Evolutionary conservation across 148 eudicot genomes (phyloP).

Genomic region (Silene uniflora): DNA sequence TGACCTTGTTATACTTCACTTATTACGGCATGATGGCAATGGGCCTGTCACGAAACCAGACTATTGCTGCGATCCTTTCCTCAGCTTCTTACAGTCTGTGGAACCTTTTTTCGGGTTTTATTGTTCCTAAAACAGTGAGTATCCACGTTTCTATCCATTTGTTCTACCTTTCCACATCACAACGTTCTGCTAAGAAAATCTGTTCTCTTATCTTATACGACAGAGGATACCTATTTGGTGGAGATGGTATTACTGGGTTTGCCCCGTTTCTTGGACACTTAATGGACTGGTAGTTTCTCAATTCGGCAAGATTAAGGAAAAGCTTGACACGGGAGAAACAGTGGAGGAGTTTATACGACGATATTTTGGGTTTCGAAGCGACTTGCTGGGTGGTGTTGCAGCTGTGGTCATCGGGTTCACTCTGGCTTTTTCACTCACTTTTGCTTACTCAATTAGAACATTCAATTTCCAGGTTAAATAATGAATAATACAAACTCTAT

Average conservation of each 20-base stretch:
- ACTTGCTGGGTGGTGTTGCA: constrained; percentile 29
- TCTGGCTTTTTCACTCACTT: constrained; percentile 23
- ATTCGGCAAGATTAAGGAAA: constrained; percentile 23
- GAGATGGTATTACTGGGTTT: constrained; percentile 36
- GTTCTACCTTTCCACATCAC: no score
- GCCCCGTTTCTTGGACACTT: constrained; percentile 35
- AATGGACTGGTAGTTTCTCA: constrained; percentile 32
- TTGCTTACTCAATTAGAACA: constrained; percentile 13
- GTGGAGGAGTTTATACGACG: constrained; percentile 22
- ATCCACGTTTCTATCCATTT: neutral
- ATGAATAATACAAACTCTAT: neutral
- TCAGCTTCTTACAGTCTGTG: constrained; percentile 22
- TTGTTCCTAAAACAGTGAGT: constrained; percentile 34
- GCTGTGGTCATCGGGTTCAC: constrained; percentile 21
- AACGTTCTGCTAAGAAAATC: no score
- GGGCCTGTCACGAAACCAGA: constrained; percentile 29
- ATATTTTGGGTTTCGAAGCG: constrained; percentile 31
- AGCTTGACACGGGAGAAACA: constrained; percentile 21
- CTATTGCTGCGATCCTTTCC: constrained; percentile 21
- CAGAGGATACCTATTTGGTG: constrained; percentile 42
- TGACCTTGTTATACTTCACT: constrained; percentile 34
- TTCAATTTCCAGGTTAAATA: constrained; percentile 36
- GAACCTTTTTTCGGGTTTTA: constrained; percentile 39
- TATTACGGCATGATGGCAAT: constrained; percentile 38
- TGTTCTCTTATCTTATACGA: neutral